Percentiles rank a stretch among this genome's conserved stretches.
Conservation (phyloP, 2,329 filamentous ascomycete species). For the Neofusicoccum ribis region DNA sequence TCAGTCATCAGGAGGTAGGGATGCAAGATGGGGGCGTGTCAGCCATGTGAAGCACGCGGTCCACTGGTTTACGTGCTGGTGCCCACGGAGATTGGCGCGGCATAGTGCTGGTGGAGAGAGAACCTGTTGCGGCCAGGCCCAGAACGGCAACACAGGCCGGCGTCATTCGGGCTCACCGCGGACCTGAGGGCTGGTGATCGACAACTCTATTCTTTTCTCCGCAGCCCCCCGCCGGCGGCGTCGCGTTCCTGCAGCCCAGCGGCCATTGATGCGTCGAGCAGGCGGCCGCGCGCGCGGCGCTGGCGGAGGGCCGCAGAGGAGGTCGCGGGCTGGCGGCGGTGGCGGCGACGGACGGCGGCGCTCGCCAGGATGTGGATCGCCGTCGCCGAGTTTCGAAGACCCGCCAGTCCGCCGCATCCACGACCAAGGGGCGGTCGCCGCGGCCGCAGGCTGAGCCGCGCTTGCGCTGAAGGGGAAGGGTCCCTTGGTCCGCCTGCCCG, state of each 20-base stretch:
- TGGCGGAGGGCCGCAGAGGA: not conserved
- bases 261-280: not conserved
- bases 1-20: conserved; percentile 11
- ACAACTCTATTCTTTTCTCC: not conserved
- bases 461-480: not conserved
- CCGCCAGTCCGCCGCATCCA: not conserved
- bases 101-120: conserved; percentile 9
- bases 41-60: conserved; percentile 7
- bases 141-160: conserved; percentile 6
- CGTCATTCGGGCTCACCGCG: not conserved
- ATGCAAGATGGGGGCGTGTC: not conserved
- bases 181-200: not conserved
- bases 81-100: not conserved
- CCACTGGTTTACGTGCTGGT: not conserved
- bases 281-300: not conserved
- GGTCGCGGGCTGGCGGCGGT: not conserved
- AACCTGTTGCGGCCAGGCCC: not conserved
- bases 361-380: not conserved
- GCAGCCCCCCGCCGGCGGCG: too few relatives aligned
- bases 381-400: not conserved
- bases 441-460: not conserved
- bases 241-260: not conserved
- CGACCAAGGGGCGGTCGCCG: not conserved
- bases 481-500: not conserved
- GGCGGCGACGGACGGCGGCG: not conserved